A percentile compares a stretch with the other conserved stretches of the same genome.
These are phyloP conservation scores for Favolaschia claudopus DNA, from an alignment of 768 basidiomycete genomes.

Conservation along the genomic window DNA sequence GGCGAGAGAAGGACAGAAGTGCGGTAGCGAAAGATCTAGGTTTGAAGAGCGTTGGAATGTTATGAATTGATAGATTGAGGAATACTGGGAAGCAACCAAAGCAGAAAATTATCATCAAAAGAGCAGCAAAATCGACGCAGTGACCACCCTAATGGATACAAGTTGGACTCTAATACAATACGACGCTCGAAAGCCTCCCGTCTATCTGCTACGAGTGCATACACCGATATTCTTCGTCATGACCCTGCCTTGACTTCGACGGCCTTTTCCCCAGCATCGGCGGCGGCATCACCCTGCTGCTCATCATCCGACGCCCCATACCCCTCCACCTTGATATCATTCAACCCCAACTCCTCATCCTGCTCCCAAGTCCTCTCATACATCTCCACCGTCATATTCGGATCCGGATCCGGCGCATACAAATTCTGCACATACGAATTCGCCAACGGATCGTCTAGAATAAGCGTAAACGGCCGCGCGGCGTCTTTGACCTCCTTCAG, in stretches of 20 bases:
- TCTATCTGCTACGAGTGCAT: neutral
- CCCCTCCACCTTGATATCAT: conserved; percentile 86
- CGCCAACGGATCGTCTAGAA: conserved; percentile 93
- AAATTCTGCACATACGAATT: conserved; percentile 96
- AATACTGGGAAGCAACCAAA: too few relatives aligned
- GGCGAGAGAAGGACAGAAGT: conserved; percentile 79
- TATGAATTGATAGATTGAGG: too few relatives aligned
- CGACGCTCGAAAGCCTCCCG: neutral
- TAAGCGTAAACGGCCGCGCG: conserved; percentile 84
- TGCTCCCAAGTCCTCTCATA: conserved; percentile 91
- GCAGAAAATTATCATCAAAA: too few relatives aligned
- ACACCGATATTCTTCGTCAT: neutral
- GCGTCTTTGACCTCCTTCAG: conserved; percentile 85
- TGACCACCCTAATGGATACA: conserved; percentile 22
- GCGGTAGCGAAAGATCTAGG: conserved; percentile 76
- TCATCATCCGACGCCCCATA: conserved; percentile 53
- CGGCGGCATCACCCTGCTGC: neutral
- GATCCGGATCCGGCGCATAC: conserved; percentile 97
- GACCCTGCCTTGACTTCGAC: neutral
- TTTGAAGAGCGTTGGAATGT: conserved; percentile 69
- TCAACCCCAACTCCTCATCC: conserved; percentile 94
- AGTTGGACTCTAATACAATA: conserved; percentile 12
- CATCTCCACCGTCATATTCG: conserved; percentile 83
- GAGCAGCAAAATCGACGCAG: too few relatives aligned
- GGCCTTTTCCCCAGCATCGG: neutral